Evolutionary conservation across 495 filamentous ascomycete genomes (phyloP).

Genomic region (Cercophora sp.): DNA sequence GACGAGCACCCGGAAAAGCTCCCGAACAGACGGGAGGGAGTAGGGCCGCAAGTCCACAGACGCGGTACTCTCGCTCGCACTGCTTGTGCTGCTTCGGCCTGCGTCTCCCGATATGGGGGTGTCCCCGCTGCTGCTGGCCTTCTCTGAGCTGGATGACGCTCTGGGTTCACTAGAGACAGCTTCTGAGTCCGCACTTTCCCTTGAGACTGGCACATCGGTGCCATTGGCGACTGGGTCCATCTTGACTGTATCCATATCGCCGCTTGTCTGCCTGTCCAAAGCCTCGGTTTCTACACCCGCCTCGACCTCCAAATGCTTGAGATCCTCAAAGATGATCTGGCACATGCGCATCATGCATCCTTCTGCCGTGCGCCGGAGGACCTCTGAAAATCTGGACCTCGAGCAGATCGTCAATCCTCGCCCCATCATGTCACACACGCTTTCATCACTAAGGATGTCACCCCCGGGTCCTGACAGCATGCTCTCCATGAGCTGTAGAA

Average conservation of each 20-base stretch:
- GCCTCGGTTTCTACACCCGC: constrained; percentile 55
- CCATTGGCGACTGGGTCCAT: constrained; percentile 88
- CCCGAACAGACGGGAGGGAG: constrained; percentile 86
- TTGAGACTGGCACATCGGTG: constrained; percentile 39
- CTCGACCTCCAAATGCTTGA: constrained; percentile 80
- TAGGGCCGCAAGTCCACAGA: constrained; percentile 74
- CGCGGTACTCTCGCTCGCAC: constrained; percentile 37
- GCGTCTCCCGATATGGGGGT: constrained; percentile 17
- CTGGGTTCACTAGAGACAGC: constrained; percentile 44
- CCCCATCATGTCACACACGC: constrained; percentile 99
- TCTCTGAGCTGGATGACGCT: constrained; percentile 41
- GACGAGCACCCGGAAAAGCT: constrained; percentile 92
- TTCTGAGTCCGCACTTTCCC: constrained; percentile 34
- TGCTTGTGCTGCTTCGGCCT: constrained; percentile 29
- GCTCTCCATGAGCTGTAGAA: constrained; percentile 95
- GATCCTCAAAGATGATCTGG: constrained; percentile 89
- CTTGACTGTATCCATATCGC: constrained; percentile 69
- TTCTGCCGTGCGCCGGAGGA: constrained; percentile 85
- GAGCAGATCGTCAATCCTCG: constrained; percentile 97
- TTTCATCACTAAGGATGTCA: constrained; percentile 88
- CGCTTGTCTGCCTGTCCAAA: constrained; percentile 57
- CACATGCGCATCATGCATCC: constrained; percentile 99
- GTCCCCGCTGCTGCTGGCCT: constrained; percentile 26
- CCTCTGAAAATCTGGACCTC: constrained; percentile 83
- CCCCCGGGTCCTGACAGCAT: constrained; percentile 93